Base-by-base conservation (phyloP, 768 basidiomycete species). In the Leccinum sublutescens region DNA sequence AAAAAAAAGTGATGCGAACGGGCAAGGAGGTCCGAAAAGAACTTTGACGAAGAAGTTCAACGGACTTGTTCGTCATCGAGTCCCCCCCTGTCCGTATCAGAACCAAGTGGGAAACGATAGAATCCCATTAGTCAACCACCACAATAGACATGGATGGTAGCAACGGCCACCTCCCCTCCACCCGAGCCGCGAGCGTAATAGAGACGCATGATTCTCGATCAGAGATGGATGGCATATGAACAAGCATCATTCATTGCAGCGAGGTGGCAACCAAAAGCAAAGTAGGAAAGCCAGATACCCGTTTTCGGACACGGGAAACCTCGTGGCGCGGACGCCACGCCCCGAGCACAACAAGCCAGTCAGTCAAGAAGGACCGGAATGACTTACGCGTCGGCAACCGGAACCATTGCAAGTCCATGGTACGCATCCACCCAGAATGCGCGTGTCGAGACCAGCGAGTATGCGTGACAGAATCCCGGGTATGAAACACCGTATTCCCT, bases 401-500 rank as follows among this genome's bases (percentile, higher is more conserved):
- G 92, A 19, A 93, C 89, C 82, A 96, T 88, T 1, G 88, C 82
- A 17, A 95, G 76, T 6, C 85, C 85, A 69, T 93, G 91, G 68
- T 85, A 94, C 7, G 83, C 80, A 71, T 95, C 93, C 60, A 93
- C 84, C 59, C 91, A 77, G 74, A 95, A 95, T 3, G 91, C 88
- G 40, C 93, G 80, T 4, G 91, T 89, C 3, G 87, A 89, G 53
- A 95, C 89, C 34, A 94, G 80, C 2, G 81, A 75, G 65, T 82
- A 85, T 5, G 74, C 72, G 29, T 64, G 72, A 34, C 70, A 73
- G 40, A 72, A 73, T 29, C 72, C 74, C 27, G 64, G 36, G 33
- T 74, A 64, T 19, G 74, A 74, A 51, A 61, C 58, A 49, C 48
- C 43, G 15, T 60, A 50, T 50, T 48, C 27, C 21, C 60, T 60